Base-by-base conservation (phyloP, 2,329 filamentous ascomycete species). In the Arthrobotrys iridis region DNA sequence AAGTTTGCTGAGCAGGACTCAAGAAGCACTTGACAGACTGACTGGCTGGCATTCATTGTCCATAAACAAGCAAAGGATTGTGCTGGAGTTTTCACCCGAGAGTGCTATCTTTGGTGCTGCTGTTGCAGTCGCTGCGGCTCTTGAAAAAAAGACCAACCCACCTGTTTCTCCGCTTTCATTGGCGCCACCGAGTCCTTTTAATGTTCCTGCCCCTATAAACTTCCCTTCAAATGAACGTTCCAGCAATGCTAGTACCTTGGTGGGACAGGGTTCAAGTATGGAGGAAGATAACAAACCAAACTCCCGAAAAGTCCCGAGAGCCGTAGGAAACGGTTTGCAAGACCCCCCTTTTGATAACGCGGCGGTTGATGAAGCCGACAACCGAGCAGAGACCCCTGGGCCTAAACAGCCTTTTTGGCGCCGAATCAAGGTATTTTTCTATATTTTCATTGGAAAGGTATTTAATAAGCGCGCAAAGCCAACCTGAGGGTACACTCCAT, bases 31-130 rank as follows among this genome's bases (percentile, higher is more conserved):
- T 8, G 71, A 75, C 20, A 57, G 26, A 15, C 22, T 75, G 28
- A 75, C 63, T 3, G 57, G 30, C 1, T 75, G 71, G 71, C 63
- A 68, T 2, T 24, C 18, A 3, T 22, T 13, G 18, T n/a, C 15
- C 6, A 1, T 37, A n/a, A 8, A 37, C 5, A 55, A 24, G n/a
- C 35, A 52, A 33, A 55, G 71, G 30, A 68, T 75, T 10, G 22
- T 68, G 4, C 43, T 75, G 40, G 55, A 75, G 24, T 75, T 75
- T 43, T 52, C 71, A 13, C 40, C 71, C 4, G 71, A 75, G 20
- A 75, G 71, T 35, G 63, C 71, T 13, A 75, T 75, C 13, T 75
- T 58, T 28, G 71, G 71, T 22, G 71, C 71, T 4, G 71, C 71
- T 3, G 71, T 75, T 15, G 58, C 71, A 13, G 71, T 75, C 6